These are phyloP conservation scores for Nemophila menziesii DNA, from an alignment of 257 asterid genomes.

Conservation along the genomic window DNA sequence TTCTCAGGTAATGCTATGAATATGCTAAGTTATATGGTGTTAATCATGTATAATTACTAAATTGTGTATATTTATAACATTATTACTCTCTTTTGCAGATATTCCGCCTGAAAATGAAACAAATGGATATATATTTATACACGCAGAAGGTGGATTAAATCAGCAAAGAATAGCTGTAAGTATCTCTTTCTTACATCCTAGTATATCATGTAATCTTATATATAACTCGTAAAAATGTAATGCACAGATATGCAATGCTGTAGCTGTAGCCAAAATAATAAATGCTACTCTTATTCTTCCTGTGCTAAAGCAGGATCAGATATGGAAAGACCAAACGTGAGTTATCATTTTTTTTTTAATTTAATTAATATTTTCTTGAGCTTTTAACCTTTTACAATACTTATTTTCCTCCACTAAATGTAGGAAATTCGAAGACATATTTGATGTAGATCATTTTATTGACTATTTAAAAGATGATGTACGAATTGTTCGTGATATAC, in stretches of 20 bases:
- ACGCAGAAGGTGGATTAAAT: constrained; percentile 98
- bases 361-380: background rate
- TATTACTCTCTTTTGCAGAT: constrained; percentile 39
- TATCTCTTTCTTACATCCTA: background rate
- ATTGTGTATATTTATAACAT: no score
- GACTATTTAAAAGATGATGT: constrained; percentile 89
- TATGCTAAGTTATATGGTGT: background rate
- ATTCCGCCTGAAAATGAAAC: constrained; percentile 66
- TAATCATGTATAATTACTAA: background rate
- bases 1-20: constrained; percentile 40
- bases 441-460: constrained; percentile 92
- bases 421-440: constrained; percentile 98
- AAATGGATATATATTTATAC: constrained; percentile 86
- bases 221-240: background rate
- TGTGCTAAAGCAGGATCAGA: constrained; percentile 97
- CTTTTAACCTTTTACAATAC: background rate
- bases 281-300: constrained; percentile 95
- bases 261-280: constrained; percentile 95
- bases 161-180: constrained; percentile 98
- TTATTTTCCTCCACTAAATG: constrained; percentile 6
- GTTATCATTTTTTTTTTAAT: constrained; percentile 14
- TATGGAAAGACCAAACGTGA: constrained; percentile 99
- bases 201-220: background rate
- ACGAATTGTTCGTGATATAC: constrained; percentile 83
- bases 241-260: constrained; percentile 68